phyloP scores from a whole-genome alignment of 192 early-diverging fungal genomes.

The Gamsiella multidivaricata region DNA sequence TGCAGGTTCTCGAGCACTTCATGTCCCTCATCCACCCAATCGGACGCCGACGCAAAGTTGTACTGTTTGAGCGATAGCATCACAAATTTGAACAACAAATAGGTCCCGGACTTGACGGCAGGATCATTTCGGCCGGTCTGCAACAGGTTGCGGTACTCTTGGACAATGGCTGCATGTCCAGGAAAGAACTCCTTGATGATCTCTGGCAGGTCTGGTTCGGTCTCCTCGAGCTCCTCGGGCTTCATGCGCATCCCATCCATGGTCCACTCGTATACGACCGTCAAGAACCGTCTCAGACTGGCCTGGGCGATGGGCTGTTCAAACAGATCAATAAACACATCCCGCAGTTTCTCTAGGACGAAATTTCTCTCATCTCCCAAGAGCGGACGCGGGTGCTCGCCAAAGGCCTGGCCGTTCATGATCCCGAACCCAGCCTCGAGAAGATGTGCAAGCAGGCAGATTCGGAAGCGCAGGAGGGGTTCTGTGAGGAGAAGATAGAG shows the following conservation, averaged over 20 bases:
- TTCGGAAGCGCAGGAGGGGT: constrained; percentile 23
- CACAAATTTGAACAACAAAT: constrained; percentile 15
- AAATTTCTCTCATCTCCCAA: constrained; percentile 2
- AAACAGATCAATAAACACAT: constrained; percentile 24
- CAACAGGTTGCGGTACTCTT: constrained; percentile 23
- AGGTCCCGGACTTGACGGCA: constrained; percentile 1
- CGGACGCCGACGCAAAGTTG: neutral
- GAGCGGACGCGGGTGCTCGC: constrained; percentile 19
- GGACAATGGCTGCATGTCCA: neutral
- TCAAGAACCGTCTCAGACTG: constrained; percentile 9
- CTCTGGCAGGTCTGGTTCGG: neutral
- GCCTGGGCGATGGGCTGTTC: neutral
- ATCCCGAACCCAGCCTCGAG: constrained; percentile 25
- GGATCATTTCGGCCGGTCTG: neutral
- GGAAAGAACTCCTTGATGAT: constrained; percentile 28
- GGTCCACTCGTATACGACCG: neutral
- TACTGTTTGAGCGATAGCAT: constrained; percentile 15
- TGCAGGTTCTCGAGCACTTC: constrained; percentile 3
- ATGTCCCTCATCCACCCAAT: constrained; percentile 4
- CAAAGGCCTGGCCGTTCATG: neutral
- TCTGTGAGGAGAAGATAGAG: constrained; percentile 5
- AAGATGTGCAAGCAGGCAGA: constrained; percentile 30
- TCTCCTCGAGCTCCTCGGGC: neutral
- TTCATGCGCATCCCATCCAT: neutral
- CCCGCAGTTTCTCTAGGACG: constrained; percentile 18